Base-by-base conservation (phyloP, 257 asterid genomes). In the Datura wrightii region DNA sequence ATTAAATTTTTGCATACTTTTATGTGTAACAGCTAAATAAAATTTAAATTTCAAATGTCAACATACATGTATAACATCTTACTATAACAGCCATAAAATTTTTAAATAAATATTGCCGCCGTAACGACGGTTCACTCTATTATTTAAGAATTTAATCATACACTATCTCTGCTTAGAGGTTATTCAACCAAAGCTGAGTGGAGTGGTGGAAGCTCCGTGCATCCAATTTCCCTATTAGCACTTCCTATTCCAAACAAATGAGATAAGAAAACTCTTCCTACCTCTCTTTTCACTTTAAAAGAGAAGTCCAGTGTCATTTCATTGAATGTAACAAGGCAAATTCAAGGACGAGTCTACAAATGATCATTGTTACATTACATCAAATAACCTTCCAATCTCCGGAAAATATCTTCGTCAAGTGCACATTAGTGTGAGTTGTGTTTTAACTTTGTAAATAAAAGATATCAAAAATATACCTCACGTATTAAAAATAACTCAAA, bases 341-440 rank as follows among this genome's bases (percentile, higher is more conserved):
- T 19, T 36, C 16, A 74, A 46, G 55, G 7, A 46, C 1, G 59
- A 46, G 59, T 48, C 42, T 19, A 74, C 19, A 74, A 74, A 14
- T 11, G 11, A 74, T 74, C 80, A 48, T 74, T 41, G 59, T 48
- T 74, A 48, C 59, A 74, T 48, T 46, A 74, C 59, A 48, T 74
- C 60, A 31, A 74, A 50, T 5, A n/a, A 44, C 58, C 59, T 19
- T 72, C 11, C 10, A 46, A n/a, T 46, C 80, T 72, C 56, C 41
- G 2, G 11, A 36, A 52, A 46, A 46, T 41, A 46, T 63, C 2
- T 31, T 63, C 39, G 42, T 34, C 71, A 72, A 19, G 60, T 48
- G 81, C 60, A 74, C 44, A 72, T 46, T 24, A 24, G 31, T 24
- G 31, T 24, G 31, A 24, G 31, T 24, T 24, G 31, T 24, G 31